Base-by-base conservation (phyloP, 306 rosid genomes). In the Erythrophleum fordii region DNA sequence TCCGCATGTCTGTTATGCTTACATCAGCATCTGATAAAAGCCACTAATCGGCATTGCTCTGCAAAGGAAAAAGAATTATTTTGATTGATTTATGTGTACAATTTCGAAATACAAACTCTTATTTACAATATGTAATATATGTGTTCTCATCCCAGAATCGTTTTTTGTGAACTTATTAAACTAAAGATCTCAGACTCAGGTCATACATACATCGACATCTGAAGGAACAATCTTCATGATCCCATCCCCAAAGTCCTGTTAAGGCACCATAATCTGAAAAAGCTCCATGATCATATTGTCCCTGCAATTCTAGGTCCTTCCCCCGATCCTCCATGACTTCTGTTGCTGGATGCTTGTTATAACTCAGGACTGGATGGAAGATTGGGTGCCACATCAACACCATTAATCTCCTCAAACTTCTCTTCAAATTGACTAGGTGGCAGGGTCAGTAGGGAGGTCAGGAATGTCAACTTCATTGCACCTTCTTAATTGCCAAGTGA, bases 171-270 rank as follows among this genome's bases (percentile, higher is more conserved):
- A 34, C 5, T 34, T 34, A 34, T 34, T 29, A 10, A 81, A 46
- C 52, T 77, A 68, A 56, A 70, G 56, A 44, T 34, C 22, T 72
- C 31, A 68, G 60, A 69, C 39, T 28, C 41, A 66, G 74, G 68
- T 49, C 52, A 53, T 72, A 88, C 98, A 92, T 86, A 94, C 97
- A 82, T 91, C 97, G 70, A 92, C 93, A 72, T 86, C 94, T 23
- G 98, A 94, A 73, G 98, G 98, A 86, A 94, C 97, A 82, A 94
- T 94, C 89, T 94, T 94, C 97, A 91, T 92, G 56, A 94, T 92
- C 85, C 98, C 98, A 85, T 92, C 79, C 80, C 84, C 86, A 7
- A 90, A 87, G 82, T 94, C 98, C 78, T 94, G 93, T 0, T n/a
- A 89, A 51, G 28, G 93, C 80, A 78, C 83, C 81, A 28, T 80